phyloP scores from a whole-genome alignment of 176 grass and related monocot species.

The Phyllostachys edulis region DNA sequence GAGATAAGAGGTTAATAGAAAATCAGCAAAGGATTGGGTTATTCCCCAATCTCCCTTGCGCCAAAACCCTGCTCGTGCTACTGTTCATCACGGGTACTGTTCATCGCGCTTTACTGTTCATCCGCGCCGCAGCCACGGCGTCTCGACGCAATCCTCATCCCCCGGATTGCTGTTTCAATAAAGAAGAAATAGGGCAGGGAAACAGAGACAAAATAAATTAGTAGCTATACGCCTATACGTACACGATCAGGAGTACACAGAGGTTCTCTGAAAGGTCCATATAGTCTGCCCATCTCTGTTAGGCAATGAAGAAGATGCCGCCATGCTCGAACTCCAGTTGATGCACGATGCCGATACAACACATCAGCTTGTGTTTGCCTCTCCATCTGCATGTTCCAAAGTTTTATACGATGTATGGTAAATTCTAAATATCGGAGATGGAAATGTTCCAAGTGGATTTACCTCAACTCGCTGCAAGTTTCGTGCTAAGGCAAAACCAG shows the following conservation, averaged over 20 bases:
- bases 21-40: no score
- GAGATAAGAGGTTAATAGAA: no score
- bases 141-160: no score
- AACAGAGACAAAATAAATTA: conserved; percentile 6
- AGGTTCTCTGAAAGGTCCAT: conserved; percentile 76
- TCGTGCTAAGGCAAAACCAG: conserved; percentile 82
- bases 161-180: conserved; percentile 21
- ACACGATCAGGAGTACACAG: conserved; percentile 70
- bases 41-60: no score
- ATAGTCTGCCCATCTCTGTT: conserved; percentile 80
- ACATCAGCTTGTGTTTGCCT: conserved; percentile 78
- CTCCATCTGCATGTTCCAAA: conserved; percentile 75
- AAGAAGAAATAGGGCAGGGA: conserved; percentile 12
- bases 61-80: no score
- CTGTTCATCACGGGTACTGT: no score
- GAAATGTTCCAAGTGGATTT: conserved; percentile 35
- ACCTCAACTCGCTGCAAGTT: conserved; percentile 93
- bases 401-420: conserved; percentile 24
- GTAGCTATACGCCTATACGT: conserved; percentile 51
- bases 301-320: conserved; percentile 94
- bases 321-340: conserved; percentile 83
- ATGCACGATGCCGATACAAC: conserved; percentile 57
- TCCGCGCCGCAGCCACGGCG: no score
- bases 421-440: conserved; percentile 29
- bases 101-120: no score